Base-by-base conservation (phyloP, 495 filamentous ascomycete species). In the Parathielavia hyrcaniae region DNA sequence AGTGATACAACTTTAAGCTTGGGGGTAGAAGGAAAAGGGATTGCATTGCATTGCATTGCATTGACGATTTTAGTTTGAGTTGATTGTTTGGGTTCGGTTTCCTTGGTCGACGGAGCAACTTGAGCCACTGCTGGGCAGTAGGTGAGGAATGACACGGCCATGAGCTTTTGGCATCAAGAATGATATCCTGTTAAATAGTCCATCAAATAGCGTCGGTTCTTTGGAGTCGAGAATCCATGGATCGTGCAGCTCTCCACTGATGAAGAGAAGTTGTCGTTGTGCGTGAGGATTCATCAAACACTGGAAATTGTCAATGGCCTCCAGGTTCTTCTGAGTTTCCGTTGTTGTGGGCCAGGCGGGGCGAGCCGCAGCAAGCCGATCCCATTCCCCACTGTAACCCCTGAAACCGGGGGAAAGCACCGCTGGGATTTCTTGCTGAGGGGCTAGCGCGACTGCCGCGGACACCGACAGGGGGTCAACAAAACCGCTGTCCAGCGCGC, bases 381-480 rank as follows among this genome's bases (percentile, higher is more conserved):
- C 30, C 26, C 12, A 32, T 49, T 17, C 39, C 39, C 39, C 39
- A 41, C 39, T 13, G 34, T 10, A 38, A 4, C 14, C 39, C 39
- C 39, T 39, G 36, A 16, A 39, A 4, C 11, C 36, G 26, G 26
- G 6, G 26, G 26, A 30, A 43, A 14, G 40, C 40, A 17, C 32
- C 23, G 48, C 34, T 20, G 34, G 35, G 5, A 40, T 10, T 12
- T 34, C 49, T 17, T 52, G 49, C n/a, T 35, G 39, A 5, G 4
- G 34, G 12, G 17, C 9, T 8, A 40, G 49, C 49, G 14, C 34
- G 30, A 23, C 35, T 19, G 50, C 50, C 50, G 38, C 38, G 50
- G 35, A 34, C 49, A 26, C 49, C 49, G 49, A 23, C 49, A 40
- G 50, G 46, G n/a, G 39, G 38, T 38, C 55, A 58, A 58, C 45